These are phyloP conservation scores for Aureobasidium zeae DNA, from an alignment of 2,329 filamentous ascomycete species.

Conservation along the genomic window DNA sequence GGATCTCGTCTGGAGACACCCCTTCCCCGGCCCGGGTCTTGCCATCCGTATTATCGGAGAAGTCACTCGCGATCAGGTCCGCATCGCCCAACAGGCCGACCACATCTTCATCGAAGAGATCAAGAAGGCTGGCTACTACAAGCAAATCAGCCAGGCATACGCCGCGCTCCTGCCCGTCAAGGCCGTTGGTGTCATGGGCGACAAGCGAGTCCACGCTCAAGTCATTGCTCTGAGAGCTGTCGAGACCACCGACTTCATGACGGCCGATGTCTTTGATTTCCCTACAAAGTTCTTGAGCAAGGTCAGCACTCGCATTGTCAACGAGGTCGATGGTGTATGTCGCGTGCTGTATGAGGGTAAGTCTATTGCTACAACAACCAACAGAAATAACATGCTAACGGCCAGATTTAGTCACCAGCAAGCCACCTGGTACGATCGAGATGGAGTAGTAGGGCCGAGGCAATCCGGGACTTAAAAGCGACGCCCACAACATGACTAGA, in stretches of 20 bases:
- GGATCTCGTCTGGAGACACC: slow-evolving; percentile 69
- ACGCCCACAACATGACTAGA: slow-evolving; percentile 10
- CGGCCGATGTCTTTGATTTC: slow-evolving; percentile 60
- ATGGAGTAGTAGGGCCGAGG: slow-evolving; percentile 52
- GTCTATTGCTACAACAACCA: slow-evolving; percentile 26
- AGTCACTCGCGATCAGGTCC: slow-evolving; percentile 68
- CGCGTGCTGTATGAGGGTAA: slow-evolving; percentile 61
- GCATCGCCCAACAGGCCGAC: slow-evolving; percentile 69
- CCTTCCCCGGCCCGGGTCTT: slow-evolving; percentile 67
- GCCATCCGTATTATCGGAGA: slow-evolving; percentile 77
- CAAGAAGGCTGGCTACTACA: slow-evolving; percentile 60
- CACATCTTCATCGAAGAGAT: slow-evolving; percentile 72
- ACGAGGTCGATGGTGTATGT: slow-evolving; percentile 64
- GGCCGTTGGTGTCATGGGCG: slow-evolving; percentile 60
- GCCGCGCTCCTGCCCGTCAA: slow-evolving; percentile 58
- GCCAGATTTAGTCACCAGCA: slow-evolving; percentile 47
- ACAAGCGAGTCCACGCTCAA: slow-evolving; percentile 57
- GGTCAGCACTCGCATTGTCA: slow-evolving; percentile 60
- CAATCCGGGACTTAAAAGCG: slow-evolving; percentile 8
- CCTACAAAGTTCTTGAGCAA: slow-evolving; percentile 54
- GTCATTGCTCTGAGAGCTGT: slow-evolving; percentile 55
- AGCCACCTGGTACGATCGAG: slow-evolving; percentile 65
- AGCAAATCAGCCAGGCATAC: slow-evolving; percentile 61
- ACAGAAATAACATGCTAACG: slow-evolving; percentile 16
- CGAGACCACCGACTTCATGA: slow-evolving; percentile 64